Percentiles rank a stretch among this genome's conserved stretches.
phyloP scores from a whole-genome alignment of 2,329 filamentous ascomycete genomes.

The Paraconiothyrium brasiliense region DNA sequence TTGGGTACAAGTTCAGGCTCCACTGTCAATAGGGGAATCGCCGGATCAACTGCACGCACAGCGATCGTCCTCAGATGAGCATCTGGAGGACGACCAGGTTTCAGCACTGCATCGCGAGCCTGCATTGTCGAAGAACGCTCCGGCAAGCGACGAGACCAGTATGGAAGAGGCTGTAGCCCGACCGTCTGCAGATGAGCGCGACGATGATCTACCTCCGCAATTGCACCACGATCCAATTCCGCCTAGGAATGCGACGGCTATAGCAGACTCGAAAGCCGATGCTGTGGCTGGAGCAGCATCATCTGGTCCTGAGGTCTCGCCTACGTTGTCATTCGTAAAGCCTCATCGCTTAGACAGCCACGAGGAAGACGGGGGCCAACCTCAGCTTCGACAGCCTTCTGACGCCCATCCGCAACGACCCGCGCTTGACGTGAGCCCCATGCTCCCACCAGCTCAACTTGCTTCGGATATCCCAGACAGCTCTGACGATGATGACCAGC shows the following conservation, averaged over 20 bases:
- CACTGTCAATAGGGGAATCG: background rate
- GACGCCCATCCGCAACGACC: slow-evolving; percentile 17
- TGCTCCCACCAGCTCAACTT: slow-evolving; percentile 27
- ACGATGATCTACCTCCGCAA: slow-evolving; percentile 34
- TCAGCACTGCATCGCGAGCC: background rate
- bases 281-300: slow-evolving; percentile 1
- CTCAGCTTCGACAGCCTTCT: slow-evolving; percentile 12
- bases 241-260: background rate
- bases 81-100: background rate
- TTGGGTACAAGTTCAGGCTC: background rate
- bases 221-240: slow-evolving; percentile 33
- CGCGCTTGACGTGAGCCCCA: slow-evolving; percentile 36
- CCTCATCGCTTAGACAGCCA: slow-evolving; percentile 22
- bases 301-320: slow-evolving; percentile 19
- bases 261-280: background rate
- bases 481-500: slow-evolving; percentile 17
- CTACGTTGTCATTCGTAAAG: slow-evolving; percentile 24
- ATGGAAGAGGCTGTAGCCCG: background rate
- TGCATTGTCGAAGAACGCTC: background rate
- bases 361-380: slow-evolving; percentile 24
- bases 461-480: slow-evolving; percentile 12
- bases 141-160: background rate
- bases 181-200: slow-evolving; percentile 17
- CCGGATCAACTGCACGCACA: too few relatives aligned
- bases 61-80: background rate